Base-by-base conservation (phyloP, 1,284 basidiomycete genomes). In the Cerioporus squamosus region DNA sequence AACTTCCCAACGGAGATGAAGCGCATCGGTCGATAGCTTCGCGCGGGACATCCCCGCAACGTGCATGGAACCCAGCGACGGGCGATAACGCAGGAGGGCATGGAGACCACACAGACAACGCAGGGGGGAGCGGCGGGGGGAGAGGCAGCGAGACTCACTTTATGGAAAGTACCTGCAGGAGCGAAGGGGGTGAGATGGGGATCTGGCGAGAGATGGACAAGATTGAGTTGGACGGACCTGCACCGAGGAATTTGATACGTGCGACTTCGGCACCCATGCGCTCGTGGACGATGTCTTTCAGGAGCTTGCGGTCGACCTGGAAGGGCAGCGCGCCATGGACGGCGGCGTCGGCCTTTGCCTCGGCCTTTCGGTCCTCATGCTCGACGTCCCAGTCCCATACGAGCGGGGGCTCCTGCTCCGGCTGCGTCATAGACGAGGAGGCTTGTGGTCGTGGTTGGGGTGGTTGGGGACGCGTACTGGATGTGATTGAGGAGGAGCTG, bases 201-300 rank as follows among this genome's bases (percentile, higher is more conserved):
- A 44, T 48, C 53, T 53, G 18, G 44, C 8, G 29, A 26, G 23
- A 42, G 39, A 58, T 44, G 20, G 15, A 47, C 24, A 15, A 23
- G 42, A 56, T 49, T 47, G 24, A 40, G 43, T 43, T 42, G 4
- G 40, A 75, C 87, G 65, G 69, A 86, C 90, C 91, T 67, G 88
- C 84, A 67, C 86, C 90, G 24, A 93, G 74, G 67, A 91, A 93
- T 50, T 72, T 75, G 65, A 93, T 90, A 33, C 86, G 78, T 3
- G 81, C 87, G 20, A 91, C 89, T 36, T 87, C 83, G 18, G 77
- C 71, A 22, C 76, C 79, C 73, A 87, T 81, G 68, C 85, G 88
- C 68, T 91, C 88, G 51, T 83, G 78, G 10, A 93, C 85, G 49
- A 93, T 84, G 63, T 91, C 88, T 69, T 84, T 88, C 60, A 93